Base-by-base conservation (phyloP, 495 filamentous ascomycete genomes). In the Penicillium goetzii region DNA sequence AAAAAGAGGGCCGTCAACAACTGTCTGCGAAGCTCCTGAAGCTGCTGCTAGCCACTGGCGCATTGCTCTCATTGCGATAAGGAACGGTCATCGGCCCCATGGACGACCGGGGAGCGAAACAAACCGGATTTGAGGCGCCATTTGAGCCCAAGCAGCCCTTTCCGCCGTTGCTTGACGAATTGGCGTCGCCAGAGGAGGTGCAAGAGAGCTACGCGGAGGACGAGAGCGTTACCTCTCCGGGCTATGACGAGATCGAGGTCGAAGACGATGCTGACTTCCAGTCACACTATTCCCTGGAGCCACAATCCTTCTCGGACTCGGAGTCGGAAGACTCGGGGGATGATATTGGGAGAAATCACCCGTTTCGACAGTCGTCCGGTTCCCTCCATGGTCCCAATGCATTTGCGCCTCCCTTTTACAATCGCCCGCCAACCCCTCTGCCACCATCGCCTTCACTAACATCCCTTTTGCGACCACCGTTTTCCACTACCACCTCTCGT, bases 371-470 rank as follows among this genome's bases (percentile, higher is more conserved):
- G 50, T 80, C 80, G 3, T 67, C 77, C 25, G 69, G 75, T 64
- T 80, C 79, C 5, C 76, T 82, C 2, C 73, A 79, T 32, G 78
- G 78, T 6, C 74, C 76, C 53, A 75, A 83, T 74, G 86, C 87
- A 65, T 93, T 95, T 74, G 90, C 90, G 36, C 92, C 91, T 26
- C 91, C 92, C 14, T 96, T 93, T 80, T 96, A 96, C 78, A 92
- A 92, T 66, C 84, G 91, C 12, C 92, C 92, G 19, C 92, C 92
- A 0, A 94, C 91, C 4, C 95, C 95, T 5, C 79, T 99, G 9
- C 95, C 95, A 0, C 95, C 95, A 0, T 97, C 94, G 3, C 95
- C 95, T 2, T 97, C 92, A 2, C 74, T 99, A 56, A 98, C 95
- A n/a, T 96, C 92, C 1, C 85, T 99, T n/a, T 86, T 98, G 6